phyloP scores from a whole-genome alignment of 805 yeast species.

The Candida parachauliodes region DNA sequence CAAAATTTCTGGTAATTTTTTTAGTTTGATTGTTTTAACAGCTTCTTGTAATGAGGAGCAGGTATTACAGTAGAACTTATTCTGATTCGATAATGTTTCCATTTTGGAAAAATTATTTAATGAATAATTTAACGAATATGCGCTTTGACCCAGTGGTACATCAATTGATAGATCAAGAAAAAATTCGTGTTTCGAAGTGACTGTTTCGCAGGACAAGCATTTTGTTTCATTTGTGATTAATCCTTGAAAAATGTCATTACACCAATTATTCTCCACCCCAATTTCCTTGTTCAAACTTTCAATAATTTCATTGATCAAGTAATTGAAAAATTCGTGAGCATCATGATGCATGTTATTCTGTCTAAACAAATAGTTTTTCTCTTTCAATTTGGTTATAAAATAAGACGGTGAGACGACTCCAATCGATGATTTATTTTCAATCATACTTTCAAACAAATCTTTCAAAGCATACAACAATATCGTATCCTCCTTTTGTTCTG shows the following conservation, averaged over 20 bases:
- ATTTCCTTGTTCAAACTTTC: constrained; percentile 52
- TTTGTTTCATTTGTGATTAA: constrained; percentile 79
- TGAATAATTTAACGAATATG: constrained; percentile 70
- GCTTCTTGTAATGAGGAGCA: constrained; percentile 94
- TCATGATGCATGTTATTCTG: constrained; percentile 93
- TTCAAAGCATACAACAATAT: constrained; percentile 58
- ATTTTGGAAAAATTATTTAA: constrained; percentile 77
- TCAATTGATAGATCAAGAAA: constrained; percentile 87
- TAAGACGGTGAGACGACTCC: constrained; percentile 85
- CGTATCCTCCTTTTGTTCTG: constrained; percentile 26
- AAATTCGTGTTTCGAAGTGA: constrained; percentile 76
- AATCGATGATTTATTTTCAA: constrained; percentile 60
- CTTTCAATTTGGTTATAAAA: constrained; percentile 71
- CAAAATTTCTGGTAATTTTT: constrained; percentile 70
- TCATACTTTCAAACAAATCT: constrained; percentile 81
- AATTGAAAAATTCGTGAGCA: constrained; percentile 94
- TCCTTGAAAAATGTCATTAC: constrained; percentile 80
- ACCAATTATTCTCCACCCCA: constrained; percentile 39
- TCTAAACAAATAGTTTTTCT: constrained; percentile 79
- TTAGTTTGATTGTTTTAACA: constrained; percentile 79
- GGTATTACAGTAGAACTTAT: constrained; percentile 88
- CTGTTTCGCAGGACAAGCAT: constrained; percentile 84
- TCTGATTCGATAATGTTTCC: constrained; percentile 80
- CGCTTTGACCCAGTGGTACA: constrained; percentile 56
- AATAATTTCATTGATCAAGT: constrained; percentile 63